Percentiles rank a stretch among this genome's conserved stretches.
These are phyloP conservation scores for Rhizomucor pusillus DNA, from an alignment of 371 early-diverging fungal genomes.

Conservation along the genomic window DNA sequence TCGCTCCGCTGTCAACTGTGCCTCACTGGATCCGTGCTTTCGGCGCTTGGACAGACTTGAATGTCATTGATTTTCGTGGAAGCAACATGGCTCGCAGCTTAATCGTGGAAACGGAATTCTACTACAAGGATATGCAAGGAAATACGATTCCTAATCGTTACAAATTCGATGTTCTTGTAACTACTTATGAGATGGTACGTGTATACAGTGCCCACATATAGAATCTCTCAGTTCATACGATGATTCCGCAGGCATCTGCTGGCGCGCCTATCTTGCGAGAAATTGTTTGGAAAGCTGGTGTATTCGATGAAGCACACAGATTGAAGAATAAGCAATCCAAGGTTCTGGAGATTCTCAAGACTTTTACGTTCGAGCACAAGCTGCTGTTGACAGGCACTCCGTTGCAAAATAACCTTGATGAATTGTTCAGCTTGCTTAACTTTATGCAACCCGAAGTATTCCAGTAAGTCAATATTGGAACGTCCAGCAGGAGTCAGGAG, in stretches of 20 bases:
- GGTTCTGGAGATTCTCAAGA: slow-evolving; percentile 41
- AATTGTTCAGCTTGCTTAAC: slow-evolving; percentile 90
- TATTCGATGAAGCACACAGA: slow-evolving; percentile 97
- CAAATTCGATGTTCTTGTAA: slow-evolving; percentile 86
- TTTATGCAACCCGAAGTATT: slow-evolving; percentile 83
- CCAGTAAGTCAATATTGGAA: slow-evolving; percentile 12
- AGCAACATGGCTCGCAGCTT: slow-evolving; percentile 52
- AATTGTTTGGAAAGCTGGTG: slow-evolving; percentile 80
- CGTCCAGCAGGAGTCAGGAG: too few species aligned
- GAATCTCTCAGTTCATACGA: background rate
- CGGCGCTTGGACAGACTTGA: slow-evolving; percentile 73
- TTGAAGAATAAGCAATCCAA: slow-evolving; percentile 82
- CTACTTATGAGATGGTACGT: slow-evolving; percentile 85
- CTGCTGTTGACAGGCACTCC: slow-evolving; percentile 67
- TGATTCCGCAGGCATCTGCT: slow-evolving; percentile 42
- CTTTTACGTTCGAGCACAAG: slow-evolving; percentile 47
- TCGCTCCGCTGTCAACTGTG: slow-evolving; percentile 76
- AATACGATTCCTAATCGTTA: slow-evolving; percentile 46
- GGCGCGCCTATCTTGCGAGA: slow-evolving; percentile 71
- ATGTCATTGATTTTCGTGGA: slow-evolving; percentile 76
- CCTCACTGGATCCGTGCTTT: slow-evolving; percentile 80
- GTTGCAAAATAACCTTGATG: slow-evolving; percentile 90
- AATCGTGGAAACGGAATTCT: slow-evolving; percentile 72
- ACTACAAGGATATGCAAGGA: slow-evolving; percentile 58
- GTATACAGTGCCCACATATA: background rate